Base-by-base conservation (phyloP, 495 filamentous ascomycete species). In the Aspergillus diversus region DNA sequence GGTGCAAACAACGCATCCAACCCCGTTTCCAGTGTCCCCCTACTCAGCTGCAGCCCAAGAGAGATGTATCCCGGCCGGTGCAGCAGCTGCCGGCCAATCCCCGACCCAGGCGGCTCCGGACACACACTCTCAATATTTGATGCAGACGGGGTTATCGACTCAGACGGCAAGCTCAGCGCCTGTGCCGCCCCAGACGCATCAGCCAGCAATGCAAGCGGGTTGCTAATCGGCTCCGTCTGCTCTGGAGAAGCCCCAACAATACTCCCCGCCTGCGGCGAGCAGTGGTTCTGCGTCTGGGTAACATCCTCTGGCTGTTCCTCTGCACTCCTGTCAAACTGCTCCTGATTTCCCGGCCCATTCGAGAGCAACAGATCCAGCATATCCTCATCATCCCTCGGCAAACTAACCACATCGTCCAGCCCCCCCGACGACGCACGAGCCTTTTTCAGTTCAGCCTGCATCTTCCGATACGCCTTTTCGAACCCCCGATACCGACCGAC, bases 391-490 rank as follows among this genome's bases (percentile, higher is more conserved):
- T 33, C 12, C 13, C 39, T 12, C 9, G 27, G 32, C 47, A 33
- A 33, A 33, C 21, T 8, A 13, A 7, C 3, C 13, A 42, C 17
- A 15, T 27, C 21, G 21, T 27, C 21, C 2, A 34, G 11, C 4
- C 13, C 32, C 11, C 33, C 16, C 27, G 16, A 13, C 1, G 54
- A 57, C 8, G 5, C 34, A 1, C 21, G 15, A 7, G 17, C 56
- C n/a, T 71, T 73, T 3, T 59, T 61, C 32, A 68, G 15, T 48
- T 73, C 69, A 5, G 61, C 61, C 37, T 70, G 66, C 33, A 71
- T 39, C 16, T 68, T 68, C 7, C 69, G 61, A 21, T 66, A 68
- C 4, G 69, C 71, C 49, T 73, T 73, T 47, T 73, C 69, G 31
- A 73, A 50, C 5, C 69, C 69, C 12, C 57, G 61, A 51, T 71